Conservation (phyloP, 2,329 filamentous ascomycete species). For the Pseudogymnoascus verrucosus region DNA sequence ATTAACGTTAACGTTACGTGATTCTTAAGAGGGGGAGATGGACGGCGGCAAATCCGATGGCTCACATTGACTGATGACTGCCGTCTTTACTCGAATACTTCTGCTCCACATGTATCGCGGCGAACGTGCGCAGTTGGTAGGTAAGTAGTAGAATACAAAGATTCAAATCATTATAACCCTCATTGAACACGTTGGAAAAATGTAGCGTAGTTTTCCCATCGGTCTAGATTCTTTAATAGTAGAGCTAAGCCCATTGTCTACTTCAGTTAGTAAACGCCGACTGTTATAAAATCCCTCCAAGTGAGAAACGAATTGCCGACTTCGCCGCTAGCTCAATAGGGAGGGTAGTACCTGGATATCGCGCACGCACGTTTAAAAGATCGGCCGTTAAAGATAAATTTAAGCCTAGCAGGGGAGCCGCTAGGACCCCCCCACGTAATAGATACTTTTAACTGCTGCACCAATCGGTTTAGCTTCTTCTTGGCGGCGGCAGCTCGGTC, state of each 20-base stretch:
- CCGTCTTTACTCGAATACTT: background rate
- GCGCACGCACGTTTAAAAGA: background rate
- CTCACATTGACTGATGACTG: background rate
- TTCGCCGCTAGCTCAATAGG: background rate
- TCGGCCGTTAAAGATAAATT: background rate
- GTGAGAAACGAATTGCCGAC: background rate
- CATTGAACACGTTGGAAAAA: background rate
- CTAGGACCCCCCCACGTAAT: background rate
- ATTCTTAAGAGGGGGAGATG: background rate
- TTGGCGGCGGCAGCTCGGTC: background rate
- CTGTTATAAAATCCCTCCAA: background rate
- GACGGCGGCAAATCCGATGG: background rate
- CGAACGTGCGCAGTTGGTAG: background rate
- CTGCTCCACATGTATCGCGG: background rate
- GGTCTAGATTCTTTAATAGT: background rate
- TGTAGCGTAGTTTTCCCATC: background rate
- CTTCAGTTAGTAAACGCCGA: background rate
- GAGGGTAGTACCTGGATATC: background rate
- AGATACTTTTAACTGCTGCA: background rate
- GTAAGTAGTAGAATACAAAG: background rate
- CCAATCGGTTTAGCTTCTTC: background rate
- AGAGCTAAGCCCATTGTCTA: background rate
- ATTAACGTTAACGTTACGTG: background rate
- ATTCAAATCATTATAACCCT: background rate
- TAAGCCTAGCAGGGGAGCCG: background rate